Evolutionary conservation across 179 eudicot genomes (phyloP), one percentile per base, ranked within the genome.

Genomic region (Vitellaria paradoxa): DNA sequence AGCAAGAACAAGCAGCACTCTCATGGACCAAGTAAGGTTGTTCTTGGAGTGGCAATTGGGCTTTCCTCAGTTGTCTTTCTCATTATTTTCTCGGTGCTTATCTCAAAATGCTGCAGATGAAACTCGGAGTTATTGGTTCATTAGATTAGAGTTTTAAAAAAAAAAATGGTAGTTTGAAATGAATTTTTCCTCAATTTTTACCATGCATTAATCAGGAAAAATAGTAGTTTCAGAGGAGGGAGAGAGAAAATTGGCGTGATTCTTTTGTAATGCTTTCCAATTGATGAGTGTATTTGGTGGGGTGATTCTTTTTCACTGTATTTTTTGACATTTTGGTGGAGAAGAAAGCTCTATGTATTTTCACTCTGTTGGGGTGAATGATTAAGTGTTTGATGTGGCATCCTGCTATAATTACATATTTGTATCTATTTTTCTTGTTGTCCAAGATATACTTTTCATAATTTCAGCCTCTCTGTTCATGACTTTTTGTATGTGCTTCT

Each of bases 11-110:
- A 63, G 68, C 42, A 79, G 8, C 85, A 83, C 24, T 80, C 82
- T 59, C 87, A 85, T 82, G 97, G 98, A 66, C 96, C 97, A 9
- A 91, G 88, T 79, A 93, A 93, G 90, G 89, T 92, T 82, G 97
- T 96, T 84, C 92, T 96, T 83, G 99, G 97, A 46, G 87, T 92
- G 45, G 93, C 98, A 7, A 91, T 96, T 79, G 97, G 90, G 77
- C 87, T 96, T 73, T 89, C 97, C n/a, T 91, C 96, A 6, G 88
- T 90, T 67, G 90, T 93, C n/a, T 92, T 96, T 77, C 86, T 96
- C 50, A 89, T 96, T 64, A 84, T 96, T 70, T 96, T 92, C 85
- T 82, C 89, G 63, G 85, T 96, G 26, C 74, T 92, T 24, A 78
- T 90, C 42, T 88, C 97, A 8, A 96, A 83, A 79, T 88, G 88